Conservation (phyloP, 1,284 basidiomycete genomes). For the Lentinula novae-zelandiae region DNA sequence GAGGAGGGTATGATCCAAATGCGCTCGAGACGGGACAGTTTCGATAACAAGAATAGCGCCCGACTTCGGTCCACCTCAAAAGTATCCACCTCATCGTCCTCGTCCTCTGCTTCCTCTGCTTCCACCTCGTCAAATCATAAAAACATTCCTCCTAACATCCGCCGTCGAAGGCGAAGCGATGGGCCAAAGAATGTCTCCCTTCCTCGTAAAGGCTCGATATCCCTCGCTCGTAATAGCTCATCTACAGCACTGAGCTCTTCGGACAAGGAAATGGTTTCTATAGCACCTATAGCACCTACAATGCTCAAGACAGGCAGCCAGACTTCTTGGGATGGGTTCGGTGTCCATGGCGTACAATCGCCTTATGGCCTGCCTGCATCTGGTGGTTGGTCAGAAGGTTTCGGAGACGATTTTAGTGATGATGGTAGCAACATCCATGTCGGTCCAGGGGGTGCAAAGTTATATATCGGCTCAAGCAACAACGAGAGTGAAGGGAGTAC, state of each 20-base stretch:
- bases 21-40: conserved; percentile 31
- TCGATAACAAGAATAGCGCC: conserved; percentile 22
- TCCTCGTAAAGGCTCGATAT: conserved; percentile 34
- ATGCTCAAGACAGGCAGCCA: conserved; percentile 79
- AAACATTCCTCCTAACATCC: conserved; percentile 12
- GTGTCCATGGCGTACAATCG: conserved; percentile 13
- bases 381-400: conserved; percentile 26
- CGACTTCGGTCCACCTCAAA: conserved; percentile 33
- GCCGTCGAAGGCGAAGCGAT: conserved; percentile 16
- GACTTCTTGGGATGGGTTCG: conserved; percentile 35
- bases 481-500: conserved; percentile 25
- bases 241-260: conserved; percentile 14
- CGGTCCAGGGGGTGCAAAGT: conserved; percentile 27
- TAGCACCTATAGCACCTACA: conserved; percentile 93
- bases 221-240: conserved; percentile 34
- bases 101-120: conserved; percentile 22
- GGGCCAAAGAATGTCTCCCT: conserved; percentile 23
- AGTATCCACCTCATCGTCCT: conserved; percentile 31
- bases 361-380: neutral
- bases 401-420: conserved; percentile 24
- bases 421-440: conserved; percentile 12
- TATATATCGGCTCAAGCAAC: conserved; percentile 9
- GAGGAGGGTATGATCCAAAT: conserved; percentile 66
- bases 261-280: conserved; percentile 64
- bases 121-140: conserved; percentile 22